Evolutionary conservation across 768 basidiomycete genomes (phyloP), one percentile per base, ranked within the genome.

Genomic region (Panus rudis): DNA sequence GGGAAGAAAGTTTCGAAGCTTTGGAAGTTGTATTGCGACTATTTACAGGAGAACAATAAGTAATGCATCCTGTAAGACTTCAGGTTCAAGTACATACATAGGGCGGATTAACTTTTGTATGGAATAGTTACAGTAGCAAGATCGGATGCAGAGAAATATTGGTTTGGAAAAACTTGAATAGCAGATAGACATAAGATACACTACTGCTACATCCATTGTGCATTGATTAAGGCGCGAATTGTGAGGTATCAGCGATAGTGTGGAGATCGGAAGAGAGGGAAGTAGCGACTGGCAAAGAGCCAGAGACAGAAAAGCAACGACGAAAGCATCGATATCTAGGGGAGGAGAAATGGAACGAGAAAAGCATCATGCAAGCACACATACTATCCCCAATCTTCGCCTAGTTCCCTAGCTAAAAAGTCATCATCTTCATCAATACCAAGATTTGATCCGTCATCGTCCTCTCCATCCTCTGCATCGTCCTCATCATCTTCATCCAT

Each of bases 361-460:
- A 19, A n/a, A 37, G 21, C 27, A n/a, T 4, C n/a, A n/a, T n/a
- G n/a, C n/a, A n/a, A n/a, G 23, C 24, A 34, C 20, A 13, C 11
- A 12, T 16, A 52, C 62, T 79, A 88, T 76, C 84, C 81, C 77
- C 73, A 77, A 47, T 87, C 84, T 57, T 82, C 82, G 56, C 78
- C 83, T 51, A 89, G 66, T 55, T 84, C 87, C 28, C 80, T 71
- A n/a, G 84, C 79, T n/a, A 88, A 66, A 57, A 87, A 87, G 57
- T 88, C 85, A 31, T 86, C 84, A 4, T 84, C 84, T 2, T 75
- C 72, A 1, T 78, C 78, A 0, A 71, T 73, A 11, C 67, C 73
- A 1, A 67, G 71, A 0, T 64, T 71, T 0, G 70, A 74, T 2
- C 72, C 72, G 1, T 40, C 51, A 20, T 43, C 49, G 20, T 51